These are phyloP conservation scores for Fusarium ramigenum DNA, from an alignment of 2,329 filamentous ascomycete genomes.

Conservation along the genomic window DNA sequence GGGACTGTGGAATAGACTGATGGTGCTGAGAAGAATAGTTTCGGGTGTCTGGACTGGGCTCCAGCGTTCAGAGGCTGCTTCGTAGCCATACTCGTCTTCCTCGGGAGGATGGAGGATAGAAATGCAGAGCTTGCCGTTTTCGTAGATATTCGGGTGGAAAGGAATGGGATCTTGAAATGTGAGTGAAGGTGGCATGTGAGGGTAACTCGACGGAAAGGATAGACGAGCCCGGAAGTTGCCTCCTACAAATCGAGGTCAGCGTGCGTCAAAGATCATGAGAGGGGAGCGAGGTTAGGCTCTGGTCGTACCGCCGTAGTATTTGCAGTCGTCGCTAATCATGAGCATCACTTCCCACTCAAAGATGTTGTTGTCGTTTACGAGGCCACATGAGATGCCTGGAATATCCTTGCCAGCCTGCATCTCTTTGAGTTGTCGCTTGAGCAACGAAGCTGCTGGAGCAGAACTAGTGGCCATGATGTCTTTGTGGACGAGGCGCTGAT, in stretches of 20 bases:
- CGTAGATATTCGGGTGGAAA: constrained; percentile 96
- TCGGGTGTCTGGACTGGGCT: constrained; percentile 93
- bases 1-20: constrained; percentile 89
- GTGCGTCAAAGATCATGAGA: not conserved
- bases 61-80: constrained; percentile 90
- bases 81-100: constrained; percentile 94
- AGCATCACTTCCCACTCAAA: constrained; percentile 99
- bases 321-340: constrained; percentile 95
- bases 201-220: constrained; percentile 85
- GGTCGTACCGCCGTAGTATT: constrained; percentile 85
- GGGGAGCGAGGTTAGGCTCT: not conserved
- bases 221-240: constrained; percentile 91
- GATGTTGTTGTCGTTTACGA: constrained; percentile 85
- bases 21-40: constrained; percentile 90
- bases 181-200: constrained; percentile 86
- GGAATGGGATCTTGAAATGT: constrained; percentile 84
- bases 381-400: constrained; percentile 90
- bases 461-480: constrained; percentile 37
- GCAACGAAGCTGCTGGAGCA: constrained; percentile 74
- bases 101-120: constrained; percentile 95
- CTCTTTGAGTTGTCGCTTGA: constrained; percentile 88
- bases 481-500: not conserved
- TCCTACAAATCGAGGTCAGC: constrained; percentile 60
- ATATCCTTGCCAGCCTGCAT: constrained; percentile 94
- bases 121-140: constrained; percentile 89